Evolutionary conservation across 2,329 filamentous ascomycete genomes (phyloP).

Genomic region (Westerdykella ornata): DNA sequence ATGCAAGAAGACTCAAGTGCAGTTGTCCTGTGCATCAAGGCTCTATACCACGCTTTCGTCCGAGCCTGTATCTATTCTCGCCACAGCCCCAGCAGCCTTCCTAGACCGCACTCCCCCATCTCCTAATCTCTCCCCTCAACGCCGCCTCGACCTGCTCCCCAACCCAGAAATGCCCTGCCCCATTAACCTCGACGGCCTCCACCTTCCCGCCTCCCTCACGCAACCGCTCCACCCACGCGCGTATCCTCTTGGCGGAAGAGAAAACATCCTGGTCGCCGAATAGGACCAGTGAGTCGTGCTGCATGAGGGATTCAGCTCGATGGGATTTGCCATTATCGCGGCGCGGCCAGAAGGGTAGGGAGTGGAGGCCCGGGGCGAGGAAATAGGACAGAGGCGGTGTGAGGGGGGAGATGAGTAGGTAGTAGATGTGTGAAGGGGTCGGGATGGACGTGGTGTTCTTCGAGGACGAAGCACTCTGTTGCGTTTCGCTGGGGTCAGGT

Average conservation of each 20-base stretch:
- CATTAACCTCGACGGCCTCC: not conserved
- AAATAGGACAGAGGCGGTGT: conserved; percentile 39
- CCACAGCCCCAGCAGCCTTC: too few species aligned
- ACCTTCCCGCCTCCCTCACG: conserved; percentile 14
- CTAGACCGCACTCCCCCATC: too few species aligned
- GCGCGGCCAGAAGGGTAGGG: conserved; percentile 24
- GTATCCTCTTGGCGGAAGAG: conserved; percentile 57
- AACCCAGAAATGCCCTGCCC: not conserved
- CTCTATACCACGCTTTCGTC: too few species aligned
- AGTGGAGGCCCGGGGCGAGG: conserved; percentile 27
- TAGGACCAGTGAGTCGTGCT: conserved; percentile 54
- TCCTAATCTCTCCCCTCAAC: too few species aligned
- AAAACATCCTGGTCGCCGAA: conserved; percentile 74
- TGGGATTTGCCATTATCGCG: conserved; percentile 3
- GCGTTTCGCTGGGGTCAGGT: conserved; percentile 10
- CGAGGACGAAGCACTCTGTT: not conserved
- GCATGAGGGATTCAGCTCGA: conserved; percentile 18
- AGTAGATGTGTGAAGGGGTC: conserved; percentile 19
- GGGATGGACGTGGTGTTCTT: not conserved
- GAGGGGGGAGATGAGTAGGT: conserved; percentile 45
- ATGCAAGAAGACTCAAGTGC: too few species aligned
- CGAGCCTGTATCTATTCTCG: too few species aligned
- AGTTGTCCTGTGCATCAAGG: too few species aligned
- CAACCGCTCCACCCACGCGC: conserved; percentile 58
- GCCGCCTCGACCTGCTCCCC: conserved; percentile 1